A percentile compares a stretch with the other conserved stretches of the same genome.
Conservation (phyloP, 176 grass and related monocot species). For the Oryza nivara region DNA sequence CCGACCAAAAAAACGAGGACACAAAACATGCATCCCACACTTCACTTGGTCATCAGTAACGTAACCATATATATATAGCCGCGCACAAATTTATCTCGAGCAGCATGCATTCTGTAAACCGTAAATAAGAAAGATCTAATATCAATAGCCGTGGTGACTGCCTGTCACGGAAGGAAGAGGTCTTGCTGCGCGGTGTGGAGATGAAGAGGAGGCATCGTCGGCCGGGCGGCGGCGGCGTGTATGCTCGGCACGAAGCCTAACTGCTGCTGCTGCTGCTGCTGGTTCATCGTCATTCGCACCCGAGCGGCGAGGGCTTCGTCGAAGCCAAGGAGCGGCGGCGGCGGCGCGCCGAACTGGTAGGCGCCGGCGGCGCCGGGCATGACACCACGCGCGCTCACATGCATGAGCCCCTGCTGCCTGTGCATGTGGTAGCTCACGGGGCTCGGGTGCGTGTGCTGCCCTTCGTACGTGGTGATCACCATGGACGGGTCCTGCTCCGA, state of each 20-base stretch:
- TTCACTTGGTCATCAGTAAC: background rate
- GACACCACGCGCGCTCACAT: background rate
- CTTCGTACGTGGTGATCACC: constrained; percentile 92
- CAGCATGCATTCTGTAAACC: background rate
- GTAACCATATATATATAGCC: background rate
- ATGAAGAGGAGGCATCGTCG: constrained; percentile 3
- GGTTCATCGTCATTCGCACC: background rate
- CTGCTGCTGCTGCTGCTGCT: background rate
- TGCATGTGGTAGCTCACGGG: constrained; percentile 12
- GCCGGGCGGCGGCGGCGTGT: background rate
- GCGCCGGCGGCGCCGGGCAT: background rate
- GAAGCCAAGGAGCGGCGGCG: background rate
- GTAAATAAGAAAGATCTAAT: background rate
- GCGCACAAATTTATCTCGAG: background rate
- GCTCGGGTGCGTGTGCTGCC: constrained; percentile 70
- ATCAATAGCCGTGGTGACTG: background rate
- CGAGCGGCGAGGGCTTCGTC: background rate
- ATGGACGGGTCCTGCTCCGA: constrained; percentile 61
- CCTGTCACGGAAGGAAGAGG: background rate
- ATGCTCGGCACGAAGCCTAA: constrained; percentile 44
- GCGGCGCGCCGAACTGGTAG: background rate
- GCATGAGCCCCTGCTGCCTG: constrained; percentile 6
- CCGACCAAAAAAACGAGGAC: background rate
- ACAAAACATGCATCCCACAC: no score
- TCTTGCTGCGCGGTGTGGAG: constrained; percentile 54